Evolutionary conservation across 441 rosid genomes (phyloP), one percentile per base, ranked within the genome.

Genomic region (Kokia cookei): DNA sequence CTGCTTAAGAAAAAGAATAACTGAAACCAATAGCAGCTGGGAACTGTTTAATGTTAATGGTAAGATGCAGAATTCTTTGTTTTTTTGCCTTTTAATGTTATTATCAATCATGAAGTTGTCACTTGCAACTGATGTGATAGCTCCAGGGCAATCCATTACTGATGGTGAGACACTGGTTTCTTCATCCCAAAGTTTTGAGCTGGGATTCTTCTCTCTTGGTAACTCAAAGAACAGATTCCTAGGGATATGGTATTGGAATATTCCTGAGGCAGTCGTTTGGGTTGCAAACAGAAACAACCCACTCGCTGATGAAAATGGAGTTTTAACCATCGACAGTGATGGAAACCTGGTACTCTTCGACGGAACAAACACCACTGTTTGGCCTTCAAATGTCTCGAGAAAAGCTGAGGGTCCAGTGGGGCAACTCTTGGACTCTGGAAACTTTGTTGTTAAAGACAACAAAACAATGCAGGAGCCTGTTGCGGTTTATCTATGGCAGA

Each of bases 191-290:
- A 77, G 57, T n/a, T 82, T 76, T 69, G 77, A 80, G 53, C 67
- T 84, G 1, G 88, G 88, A 7, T 84, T 80, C 66, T 82, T 84
- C 65, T 72, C 78, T 62, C 80, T 80, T 0, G 61, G 42, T 7
- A 74, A 65, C 14, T 76, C 84, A 13, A 60, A n/a, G 1, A 72
- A 15, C 7, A 75, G 80, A 29, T 84, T 75, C 72, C 29, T 84
- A 0, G 88, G 85, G 22, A 80, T 82, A 17, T 84, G 84, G 79
- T 80, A 79, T 19, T 19, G 22, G 22, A 19, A 19, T 19, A 19
- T 19, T 19, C 22, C 22, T 19, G 59, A 3, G n/a, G 17, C 48
- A 15, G 35, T 72, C 4, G 63, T 77, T 9, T 72, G 80, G 80
- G 69, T 77, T 66, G 76, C 76, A 13, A 72, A 50, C 45, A 29